Conservation (phyloP, 306 rosid genomes). For the Carpinus viminea region DNA sequence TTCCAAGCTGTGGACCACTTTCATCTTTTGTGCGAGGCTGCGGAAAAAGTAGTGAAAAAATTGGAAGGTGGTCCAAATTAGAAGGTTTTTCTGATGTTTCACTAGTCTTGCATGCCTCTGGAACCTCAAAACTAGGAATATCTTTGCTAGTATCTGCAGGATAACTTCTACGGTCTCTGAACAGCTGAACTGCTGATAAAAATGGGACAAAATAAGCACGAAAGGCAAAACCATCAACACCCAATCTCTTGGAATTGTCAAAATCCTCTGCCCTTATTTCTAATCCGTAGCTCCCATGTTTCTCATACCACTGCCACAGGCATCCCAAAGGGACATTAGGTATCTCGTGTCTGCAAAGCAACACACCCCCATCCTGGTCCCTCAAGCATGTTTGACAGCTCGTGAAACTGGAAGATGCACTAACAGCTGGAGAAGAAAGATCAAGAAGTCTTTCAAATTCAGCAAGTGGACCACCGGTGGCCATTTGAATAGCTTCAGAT, state of each 20-base stretch:
- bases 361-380: slow-evolving; percentile 34
- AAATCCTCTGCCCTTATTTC: slow-evolving; percentile 61
- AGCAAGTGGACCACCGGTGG: slow-evolving; percentile 62
- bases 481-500: slow-evolving; percentile 57
- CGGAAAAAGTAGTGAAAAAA: slow-evolving; percentile 49
- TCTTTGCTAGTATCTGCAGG: slow-evolving; percentile 16
- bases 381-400: slow-evolving; percentile 42
- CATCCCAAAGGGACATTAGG: slow-evolving; percentile 57
- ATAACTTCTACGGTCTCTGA: slow-evolving; percentile 35
- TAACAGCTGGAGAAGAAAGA: slow-evolving; percentile 60
- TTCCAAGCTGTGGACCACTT: slow-evolving; percentile 24
- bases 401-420: slow-evolving; percentile 32
- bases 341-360: slow-evolving; percentile 57
- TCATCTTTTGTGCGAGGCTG: slow-evolving; percentile 34
- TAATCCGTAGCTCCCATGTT: slow-evolving; percentile 80
- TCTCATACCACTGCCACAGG: slow-evolving; percentile 92
- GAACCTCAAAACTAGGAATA: slow-evolving; percentile 27
- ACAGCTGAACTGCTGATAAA: slow-evolving; percentile 84
- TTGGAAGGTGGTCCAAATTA: slow-evolving; percentile 35
- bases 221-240: slow-evolving; percentile 45
- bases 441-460: slow-evolving; percentile 74
- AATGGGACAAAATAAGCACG: slow-evolving; percentile 82
- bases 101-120: slow-evolving; percentile 27
- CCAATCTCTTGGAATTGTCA: slow-evolving; percentile 42
- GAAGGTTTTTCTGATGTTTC: slow-evolving; percentile 40